Evolutionary conservation across 192 early-diverging fungal genomes (phyloP).

Genomic region (Mortierella antarctica): DNA sequence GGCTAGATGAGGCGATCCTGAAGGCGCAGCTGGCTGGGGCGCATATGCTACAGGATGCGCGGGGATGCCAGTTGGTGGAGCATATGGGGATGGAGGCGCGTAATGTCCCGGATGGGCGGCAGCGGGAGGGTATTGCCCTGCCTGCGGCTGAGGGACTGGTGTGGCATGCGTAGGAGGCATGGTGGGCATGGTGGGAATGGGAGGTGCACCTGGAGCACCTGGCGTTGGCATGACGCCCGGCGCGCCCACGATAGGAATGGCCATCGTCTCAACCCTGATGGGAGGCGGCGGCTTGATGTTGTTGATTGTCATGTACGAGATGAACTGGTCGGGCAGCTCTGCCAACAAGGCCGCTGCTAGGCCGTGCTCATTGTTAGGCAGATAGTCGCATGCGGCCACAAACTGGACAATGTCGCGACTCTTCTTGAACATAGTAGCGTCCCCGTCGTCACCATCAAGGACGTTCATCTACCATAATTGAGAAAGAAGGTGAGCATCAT

Average conservation of each 20-base stretch:
- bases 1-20: no score
- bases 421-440: conserved; percentile 16
- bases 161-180: no score
- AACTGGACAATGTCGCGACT: conserved; percentile 69
- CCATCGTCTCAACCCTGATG: conserved; percentile 10
- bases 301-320: conserved; percentile 56
- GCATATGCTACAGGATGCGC: no score
- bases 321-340: conserved; percentile 67
- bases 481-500: neutral
- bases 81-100: no score
- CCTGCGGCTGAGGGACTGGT: no score
- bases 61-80: no score
- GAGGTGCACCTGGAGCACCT: no score
- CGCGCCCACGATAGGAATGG: neutral
- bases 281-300: conserved; percentile 44
- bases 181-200: no score
- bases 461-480: conserved; percentile 45
- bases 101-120: no score
- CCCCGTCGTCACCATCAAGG: conserved; percentile 63
- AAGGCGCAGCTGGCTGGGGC: no score
- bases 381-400: conserved; percentile 58
- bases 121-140: no score
- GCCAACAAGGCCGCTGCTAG: conserved; percentile 59
- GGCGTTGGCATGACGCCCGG: no score
- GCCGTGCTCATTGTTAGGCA: conserved; percentile 27